Conservation (phyloP, 192 early-diverging fungal species). For the Obelidium mucronatum region DNA sequence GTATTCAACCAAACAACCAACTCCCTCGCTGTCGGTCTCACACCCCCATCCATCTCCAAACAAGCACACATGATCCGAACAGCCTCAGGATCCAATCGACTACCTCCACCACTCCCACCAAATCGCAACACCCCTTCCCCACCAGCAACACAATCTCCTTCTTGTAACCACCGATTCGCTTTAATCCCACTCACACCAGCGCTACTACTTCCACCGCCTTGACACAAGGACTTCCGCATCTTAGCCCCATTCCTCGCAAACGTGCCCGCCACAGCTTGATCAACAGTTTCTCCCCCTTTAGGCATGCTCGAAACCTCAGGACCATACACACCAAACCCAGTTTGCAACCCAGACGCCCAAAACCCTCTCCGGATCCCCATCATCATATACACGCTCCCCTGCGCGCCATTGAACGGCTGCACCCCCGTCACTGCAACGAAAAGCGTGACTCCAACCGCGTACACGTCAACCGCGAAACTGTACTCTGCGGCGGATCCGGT, state of each 20-base stretch:
- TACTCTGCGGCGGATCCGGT: conserved; percentile 31
- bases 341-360: conserved; percentile 56
- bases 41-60: conserved; percentile 37
- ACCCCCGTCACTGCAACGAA: conserved; percentile 48
- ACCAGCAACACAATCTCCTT: conserved; percentile 12
- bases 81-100: conserved; percentile 37
- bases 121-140: conserved; percentile 43
- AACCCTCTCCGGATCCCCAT: conserved; percentile 55
- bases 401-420: conserved; percentile 49
- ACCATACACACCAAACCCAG: conserved; percentile 34
- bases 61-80: conserved; percentile 41
- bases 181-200: conserved; percentile 10
- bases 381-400: conserved; percentile 46
- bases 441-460: conserved; percentile 57
- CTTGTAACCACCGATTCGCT: conserved; percentile 26
- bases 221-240: not conserved
- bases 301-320: conserved; percentile 27
- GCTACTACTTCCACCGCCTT: conserved; percentile 1
- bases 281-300: not conserved
- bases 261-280: not conserved
- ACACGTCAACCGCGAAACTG: conserved; percentile 58
- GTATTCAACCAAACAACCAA: conserved; percentile 31
- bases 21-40: conserved; percentile 43
- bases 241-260: conserved; percentile 20
- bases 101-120: conserved; percentile 34